A percentile compares a stretch with the other conserved stretches of the same genome.
Conservation (phyloP, 306 rosid species). For the Quercus ilex region DNA sequence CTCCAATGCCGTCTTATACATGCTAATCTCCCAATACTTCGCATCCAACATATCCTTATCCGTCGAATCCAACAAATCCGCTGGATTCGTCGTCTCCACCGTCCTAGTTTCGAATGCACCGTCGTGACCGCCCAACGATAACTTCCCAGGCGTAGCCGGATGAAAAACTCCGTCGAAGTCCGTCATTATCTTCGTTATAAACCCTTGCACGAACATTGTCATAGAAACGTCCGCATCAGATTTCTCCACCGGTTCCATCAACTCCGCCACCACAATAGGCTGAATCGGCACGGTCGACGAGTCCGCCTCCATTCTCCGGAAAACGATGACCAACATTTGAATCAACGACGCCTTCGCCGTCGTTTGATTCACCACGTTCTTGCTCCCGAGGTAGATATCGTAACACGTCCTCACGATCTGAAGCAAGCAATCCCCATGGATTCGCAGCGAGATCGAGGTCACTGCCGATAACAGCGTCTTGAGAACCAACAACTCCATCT, state of each 20-base stretch:
- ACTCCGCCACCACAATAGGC: constrained; percentile 93
- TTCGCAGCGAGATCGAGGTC: constrained; percentile 83
- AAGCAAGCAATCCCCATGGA: constrained; percentile 93
- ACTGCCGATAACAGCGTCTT: constrained; percentile 91
- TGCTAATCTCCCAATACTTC: constrained; percentile 98
- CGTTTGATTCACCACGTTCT: constrained; percentile 85
- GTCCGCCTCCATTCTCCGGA: constrained; percentile 98
- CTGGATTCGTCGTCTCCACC: constrained; percentile 89
- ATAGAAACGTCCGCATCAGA: constrained; percentile 65
- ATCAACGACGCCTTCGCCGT: constrained; percentile 96
- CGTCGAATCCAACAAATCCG: constrained; percentile 94
- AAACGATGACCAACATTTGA: constrained; percentile 97
- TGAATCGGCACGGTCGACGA: constrained; percentile 92
- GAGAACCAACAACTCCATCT: constrained; percentile 71
- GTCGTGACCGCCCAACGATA: constrained; percentile 69
- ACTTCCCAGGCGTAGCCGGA: constrained; percentile 60
- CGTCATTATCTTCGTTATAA: constrained; percentile 91
- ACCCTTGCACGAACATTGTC: constrained; percentile 95
- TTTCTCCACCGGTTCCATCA: constrained; percentile 85
- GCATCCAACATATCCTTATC: constrained; percentile 99
- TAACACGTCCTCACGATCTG: constrained; percentile 90
- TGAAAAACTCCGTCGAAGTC: constrained; percentile 96
- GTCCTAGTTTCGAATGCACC: constrained; percentile 96
- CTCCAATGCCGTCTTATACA: constrained; percentile 98
- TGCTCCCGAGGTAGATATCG: constrained; percentile 81